A percentile compares a stretch with the other conserved stretches of the same genome.
Evolutionary conservation across 2,329 filamentous ascomycete species (phyloP).

Genomic region (Fusarium phyllophilum): DNA sequence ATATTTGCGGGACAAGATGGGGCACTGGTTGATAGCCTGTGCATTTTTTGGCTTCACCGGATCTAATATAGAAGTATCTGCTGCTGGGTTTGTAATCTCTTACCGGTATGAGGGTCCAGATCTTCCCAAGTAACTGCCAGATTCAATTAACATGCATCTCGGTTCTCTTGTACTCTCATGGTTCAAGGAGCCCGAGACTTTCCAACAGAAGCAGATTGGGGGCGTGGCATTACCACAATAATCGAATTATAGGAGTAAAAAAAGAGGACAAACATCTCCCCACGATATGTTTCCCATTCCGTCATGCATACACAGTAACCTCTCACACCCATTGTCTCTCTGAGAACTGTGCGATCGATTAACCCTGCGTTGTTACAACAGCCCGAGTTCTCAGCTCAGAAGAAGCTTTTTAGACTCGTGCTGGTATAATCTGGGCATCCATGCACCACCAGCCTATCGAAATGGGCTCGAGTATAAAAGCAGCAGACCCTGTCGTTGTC

Average conservation of each 20-base stretch:
- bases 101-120: neutral
- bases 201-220: neutral
- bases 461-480: slow-evolving; percentile 50
- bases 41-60: neutral
- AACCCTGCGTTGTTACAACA: neutral
- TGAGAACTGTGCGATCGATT: neutral
- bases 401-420: slow-evolving; percentile 15
- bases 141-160: slow-evolving; percentile 11
- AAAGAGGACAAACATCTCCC: neutral
- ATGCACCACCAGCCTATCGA: slow-evolving; percentile 10
- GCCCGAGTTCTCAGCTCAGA: slow-evolving; percentile 20
- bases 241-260: neutral
- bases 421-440: neutral
- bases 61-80: neutral
- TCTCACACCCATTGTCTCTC: slow-evolving; percentile 15
- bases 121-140: slow-evolving; percentile 8
- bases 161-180: neutral
- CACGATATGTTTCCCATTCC: neutral
- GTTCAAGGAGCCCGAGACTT: neutral
- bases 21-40: slow-evolving; percentile 6
- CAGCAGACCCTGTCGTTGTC: slow-evolving; percentile 51
- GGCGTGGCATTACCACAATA: slow-evolving; percentile 8
- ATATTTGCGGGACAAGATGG: slow-evolving; percentile 25
- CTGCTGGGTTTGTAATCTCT: neutral
- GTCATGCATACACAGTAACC: neutral